Conservation (phyloP, 768 basidiomycete genomes). For the Termitomyces sp. region DNA sequence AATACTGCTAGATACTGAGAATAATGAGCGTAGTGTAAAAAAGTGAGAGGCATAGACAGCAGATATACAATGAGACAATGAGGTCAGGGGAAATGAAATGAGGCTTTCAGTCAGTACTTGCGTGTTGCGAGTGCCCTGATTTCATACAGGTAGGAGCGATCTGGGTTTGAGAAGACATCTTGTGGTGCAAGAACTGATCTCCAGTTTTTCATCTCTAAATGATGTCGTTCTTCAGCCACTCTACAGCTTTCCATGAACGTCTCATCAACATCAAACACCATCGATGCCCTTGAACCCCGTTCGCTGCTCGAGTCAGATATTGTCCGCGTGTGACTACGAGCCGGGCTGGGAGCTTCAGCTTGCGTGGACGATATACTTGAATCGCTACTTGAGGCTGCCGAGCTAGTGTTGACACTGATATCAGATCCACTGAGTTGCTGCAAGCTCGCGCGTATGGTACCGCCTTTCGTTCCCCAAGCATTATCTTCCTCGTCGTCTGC, state of each 20-base stretch:
- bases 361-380: constrained; percentile 21
- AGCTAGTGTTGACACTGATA: constrained; percentile 24
- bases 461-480: constrained; percentile 66
- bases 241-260: constrained; percentile 68
- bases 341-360: constrained; percentile 50
- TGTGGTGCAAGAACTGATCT: constrained; percentile 29
- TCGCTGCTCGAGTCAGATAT: constrained; percentile 76
- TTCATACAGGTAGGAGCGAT: constrained; percentile 69
- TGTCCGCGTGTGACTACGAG: constrained; percentile 56
- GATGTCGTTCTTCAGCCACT: constrained; percentile 78
- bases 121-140: constrained; percentile 84
- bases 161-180: constrained; percentile 38
- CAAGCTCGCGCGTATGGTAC: constrained; percentile 69
- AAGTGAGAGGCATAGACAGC: constrained; percentile 4
- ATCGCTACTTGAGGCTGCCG: constrained; percentile 17
- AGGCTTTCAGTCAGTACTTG: constrained; percentile 48
- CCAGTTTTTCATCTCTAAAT: constrained; percentile 84
- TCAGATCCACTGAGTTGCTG: constrained; percentile 27
- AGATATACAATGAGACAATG: constrained; percentile 10
- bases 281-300: constrained; percentile 74
- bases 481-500: constrained; percentile 88
- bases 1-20: constrained; percentile 11
- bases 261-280: constrained; percentile 75
- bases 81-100: constrained; percentile 8
- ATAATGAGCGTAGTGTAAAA: constrained; percentile 10